These are phyloP conservation scores for Coniochaeta hoffmannii DNA, from an alignment of 2,329 filamentous ascomycete genomes.

Conservation along the genomic window DNA sequence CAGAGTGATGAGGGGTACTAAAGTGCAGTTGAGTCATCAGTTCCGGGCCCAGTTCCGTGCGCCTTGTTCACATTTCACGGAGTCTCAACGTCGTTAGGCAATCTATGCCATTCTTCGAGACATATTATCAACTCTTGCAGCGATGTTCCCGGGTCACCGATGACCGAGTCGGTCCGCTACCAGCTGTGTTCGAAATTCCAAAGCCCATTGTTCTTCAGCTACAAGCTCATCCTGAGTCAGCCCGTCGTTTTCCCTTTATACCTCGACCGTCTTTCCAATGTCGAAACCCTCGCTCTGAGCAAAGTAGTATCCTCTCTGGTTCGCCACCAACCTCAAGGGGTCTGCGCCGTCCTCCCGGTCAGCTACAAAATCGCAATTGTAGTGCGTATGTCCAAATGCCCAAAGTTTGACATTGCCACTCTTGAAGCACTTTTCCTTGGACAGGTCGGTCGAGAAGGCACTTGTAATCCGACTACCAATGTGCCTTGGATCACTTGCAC, in stretches of 20 bases:
- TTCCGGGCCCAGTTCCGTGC: no score
- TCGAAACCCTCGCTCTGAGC: neutral
- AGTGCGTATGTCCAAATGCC: slow-evolving; percentile 44
- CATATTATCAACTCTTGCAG: no score
- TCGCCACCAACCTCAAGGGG: slow-evolving; percentile 20
- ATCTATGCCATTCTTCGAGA: no score
- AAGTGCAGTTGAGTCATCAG: no score
- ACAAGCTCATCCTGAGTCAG: no score
- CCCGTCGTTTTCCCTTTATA: neutral
- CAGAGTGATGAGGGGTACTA: no score
- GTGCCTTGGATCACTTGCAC: slow-evolving; percentile 27
- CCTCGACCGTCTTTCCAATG: neutral
- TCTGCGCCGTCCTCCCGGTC: slow-evolving; percentile 7
- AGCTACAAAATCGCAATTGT: slow-evolving; percentile 30
- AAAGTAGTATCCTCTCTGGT: slow-evolving; percentile 18
- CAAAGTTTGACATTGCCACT: slow-evolving; percentile 29
- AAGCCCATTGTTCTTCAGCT: no score
- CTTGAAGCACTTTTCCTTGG: slow-evolving; percentile 24
- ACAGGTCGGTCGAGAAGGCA: slow-evolving; percentile 34
- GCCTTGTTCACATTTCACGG: no score
- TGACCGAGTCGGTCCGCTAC: no score
- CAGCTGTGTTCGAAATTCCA: no score
- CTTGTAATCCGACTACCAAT: slow-evolving; percentile 13
- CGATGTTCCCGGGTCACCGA: no score
- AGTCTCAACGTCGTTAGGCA: no score